Percentiles rank a stretch among this genome's conserved stretches.
These are phyloP conservation scores for Actinomucor elegans DNA, from an alignment of 371 early-diverging fungal species.

Conservation along the genomic window DNA sequence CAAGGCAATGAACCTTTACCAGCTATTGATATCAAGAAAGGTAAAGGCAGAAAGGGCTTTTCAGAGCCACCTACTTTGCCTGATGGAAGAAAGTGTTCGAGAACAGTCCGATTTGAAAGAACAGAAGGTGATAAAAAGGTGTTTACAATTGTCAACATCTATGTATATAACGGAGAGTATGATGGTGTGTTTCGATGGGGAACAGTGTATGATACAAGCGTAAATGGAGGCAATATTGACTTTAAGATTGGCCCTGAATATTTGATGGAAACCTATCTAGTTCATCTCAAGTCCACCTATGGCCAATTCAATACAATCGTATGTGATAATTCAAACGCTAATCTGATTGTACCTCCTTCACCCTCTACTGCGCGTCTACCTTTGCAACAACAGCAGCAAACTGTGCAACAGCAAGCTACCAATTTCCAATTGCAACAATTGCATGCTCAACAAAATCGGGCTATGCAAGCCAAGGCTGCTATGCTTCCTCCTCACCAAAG, in stretches of 20 bases:
- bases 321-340: constrained; percentile 54
- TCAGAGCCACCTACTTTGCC: constrained; percentile 38
- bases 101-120: constrained; percentile 62
- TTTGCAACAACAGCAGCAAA: constrained; percentile 25
- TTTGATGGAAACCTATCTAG: constrained; percentile 55
- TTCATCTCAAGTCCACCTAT: constrained; percentile 56
- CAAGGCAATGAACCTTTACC: constrained; percentile 46
- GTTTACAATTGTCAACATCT: constrained; percentile 56
- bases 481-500: constrained; percentile 29
- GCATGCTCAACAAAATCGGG: constrained; percentile 39
- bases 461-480: constrained; percentile 34
- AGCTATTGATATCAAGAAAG: constrained; percentile 56
- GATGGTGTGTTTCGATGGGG: constrained; percentile 64
- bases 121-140: constrained; percentile 52
- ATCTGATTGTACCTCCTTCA: constrained; percentile 47
- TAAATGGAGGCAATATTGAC: constrained; percentile 58
- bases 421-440: constrained; percentile 37
- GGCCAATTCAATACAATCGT: constrained; percentile 49
- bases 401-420: constrained; percentile 24
- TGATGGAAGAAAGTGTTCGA: constrained; percentile 55
- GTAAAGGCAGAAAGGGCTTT: constrained; percentile 39
- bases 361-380: constrained; percentile 45
- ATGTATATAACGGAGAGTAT: constrained; percentile 43
- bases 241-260: constrained; percentile 61
- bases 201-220: constrained; percentile 52